Conservation (phyloP, 2,329 filamentous ascomycete species). For the Geoglossum cookeanum region DNA sequence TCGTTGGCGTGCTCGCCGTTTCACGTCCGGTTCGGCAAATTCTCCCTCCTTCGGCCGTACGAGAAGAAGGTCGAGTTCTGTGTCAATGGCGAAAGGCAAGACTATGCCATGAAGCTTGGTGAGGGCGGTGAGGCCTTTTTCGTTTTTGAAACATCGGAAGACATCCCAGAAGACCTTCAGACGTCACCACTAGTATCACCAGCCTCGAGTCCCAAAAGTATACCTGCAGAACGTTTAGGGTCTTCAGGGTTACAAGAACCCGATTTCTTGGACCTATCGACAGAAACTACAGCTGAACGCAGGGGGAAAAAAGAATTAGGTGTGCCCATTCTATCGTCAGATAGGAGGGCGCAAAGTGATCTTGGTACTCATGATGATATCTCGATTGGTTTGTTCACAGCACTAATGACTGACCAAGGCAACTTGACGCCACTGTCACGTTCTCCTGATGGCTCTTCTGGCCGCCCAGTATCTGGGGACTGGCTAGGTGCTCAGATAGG, state of each 20-base stretch:
- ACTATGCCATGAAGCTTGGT: constrained; percentile 95
- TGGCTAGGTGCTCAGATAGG: constrained; percentile 20
- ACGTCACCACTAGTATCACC: constrained; percentile 89
- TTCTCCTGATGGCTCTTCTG: constrained; percentile 2
- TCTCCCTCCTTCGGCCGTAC: constrained; percentile 79
- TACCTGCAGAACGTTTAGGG: constrained; percentile 28
- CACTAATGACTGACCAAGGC: constrained; percentile 14
- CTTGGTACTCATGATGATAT: constrained; percentile 17
- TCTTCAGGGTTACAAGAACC: constrained; percentile 41
- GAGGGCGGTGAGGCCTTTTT: constrained; percentile 98
- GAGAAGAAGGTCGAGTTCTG: constrained; percentile 98
- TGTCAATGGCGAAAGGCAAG: constrained; percentile 80
- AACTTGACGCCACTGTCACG: constrained; percentile 10
- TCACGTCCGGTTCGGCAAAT: constrained; percentile 97
- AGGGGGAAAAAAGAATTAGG: background rate
- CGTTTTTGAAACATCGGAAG: constrained; percentile 86
- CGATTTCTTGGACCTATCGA: constrained; percentile 48
- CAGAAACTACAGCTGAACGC: constrained; percentile 5
- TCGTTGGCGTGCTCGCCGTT: constrained; percentile 83
- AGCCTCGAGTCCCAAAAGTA: constrained; percentile 56
- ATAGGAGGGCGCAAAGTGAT: constrained; percentile 26
- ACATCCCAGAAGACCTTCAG: constrained; percentile 81
- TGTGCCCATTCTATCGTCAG: constrained; percentile 14
- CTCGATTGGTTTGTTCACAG: constrained; percentile 1
- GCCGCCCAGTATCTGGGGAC: constrained; percentile 17